Percentiles rank a stretch among this genome's conserved stretches.
These are phyloP conservation scores for Linnemannia elongata DNA, from an alignment of 192 early-diverging fungal species.

Conservation along the genomic window DNA sequence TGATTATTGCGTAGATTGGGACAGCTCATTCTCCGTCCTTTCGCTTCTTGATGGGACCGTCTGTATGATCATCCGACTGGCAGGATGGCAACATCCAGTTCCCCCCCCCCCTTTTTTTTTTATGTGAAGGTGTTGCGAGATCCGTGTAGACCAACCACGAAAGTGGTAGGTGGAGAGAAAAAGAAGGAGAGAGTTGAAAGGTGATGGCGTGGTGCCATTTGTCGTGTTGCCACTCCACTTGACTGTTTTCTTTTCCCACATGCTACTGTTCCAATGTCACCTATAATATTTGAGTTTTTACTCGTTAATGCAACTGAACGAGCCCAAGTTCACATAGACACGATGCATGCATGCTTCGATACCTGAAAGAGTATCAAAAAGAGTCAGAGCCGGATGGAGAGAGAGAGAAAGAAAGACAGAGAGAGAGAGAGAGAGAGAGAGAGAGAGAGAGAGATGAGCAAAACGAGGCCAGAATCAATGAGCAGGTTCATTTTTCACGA, in stretches of 20 bases:
- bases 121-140: neutral
- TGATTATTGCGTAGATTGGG: neutral
- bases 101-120: neutral
- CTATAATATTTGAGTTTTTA: neutral
- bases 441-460: neutral
- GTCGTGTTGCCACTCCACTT: neutral
- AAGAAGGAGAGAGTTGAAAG: neutral
- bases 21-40: neutral
- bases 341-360: constrained; percentile 1
- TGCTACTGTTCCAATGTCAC: neutral
- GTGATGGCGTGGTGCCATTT: neutral
- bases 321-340: neutral
- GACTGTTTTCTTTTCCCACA: neutral
- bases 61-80: neutral
- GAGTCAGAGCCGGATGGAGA: neutral
- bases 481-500: neutral
- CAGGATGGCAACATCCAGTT: neutral
- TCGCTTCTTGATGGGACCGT: neutral
- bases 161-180: neutral
- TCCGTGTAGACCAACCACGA: neutral
- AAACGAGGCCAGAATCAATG: neutral
- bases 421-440: neutral
- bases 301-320: neutral
- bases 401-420: neutral
- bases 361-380: constrained; percentile 18